Evolutionary conservation across 441 rosid genomes (phyloP), one percentile per base, ranked within the genome.

Genomic region (Gossypium davidsonii): DNA sequence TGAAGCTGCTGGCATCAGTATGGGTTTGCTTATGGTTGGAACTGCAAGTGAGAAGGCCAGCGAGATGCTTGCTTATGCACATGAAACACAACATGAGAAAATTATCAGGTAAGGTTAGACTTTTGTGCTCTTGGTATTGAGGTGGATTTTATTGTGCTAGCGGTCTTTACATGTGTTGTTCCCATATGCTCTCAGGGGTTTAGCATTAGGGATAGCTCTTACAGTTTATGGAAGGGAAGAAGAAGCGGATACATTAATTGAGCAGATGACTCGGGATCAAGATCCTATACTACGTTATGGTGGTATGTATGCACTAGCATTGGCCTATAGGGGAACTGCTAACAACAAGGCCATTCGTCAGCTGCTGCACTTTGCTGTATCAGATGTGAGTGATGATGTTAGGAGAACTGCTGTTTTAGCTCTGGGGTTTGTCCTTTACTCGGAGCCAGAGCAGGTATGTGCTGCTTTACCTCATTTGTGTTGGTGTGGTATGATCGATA

Each of bases 1-100:
- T 74, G 99, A 95, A 84, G 99, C 99, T 84, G 99, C 98, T 80
- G 99, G 99, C 26, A 89, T 95, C 70, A 87, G 98, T 82, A 92
- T 95, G 98, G 98, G 99, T 68, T 79, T 95, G 78, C 90, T 95
- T 15, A 88, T 92, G 98, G 99, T 91, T 76, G 99, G 99, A 80
- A 92, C 99, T 67, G 98, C 98, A 14, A 95, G 93, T 78, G 98
- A 90, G 82, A 92, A 89, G 77, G 98, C 98, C 14, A 82, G 93
- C 48, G 98, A 95, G 88, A 95, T 95, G 99, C 99, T 95, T 80
- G 83, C 91, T 44, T 95, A 92, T 80, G 96, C 99, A 62, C 99
- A 95, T 74, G 98, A 91, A 81, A 95, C 98, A 2, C 99, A 95
- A 61, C 99, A 95, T 72, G 99, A 95, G 86, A 95, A 95, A 82